Evolutionary conservation across 257 asterid species (phyloP).

Genomic region (Pogostemon cablin): DNA sequence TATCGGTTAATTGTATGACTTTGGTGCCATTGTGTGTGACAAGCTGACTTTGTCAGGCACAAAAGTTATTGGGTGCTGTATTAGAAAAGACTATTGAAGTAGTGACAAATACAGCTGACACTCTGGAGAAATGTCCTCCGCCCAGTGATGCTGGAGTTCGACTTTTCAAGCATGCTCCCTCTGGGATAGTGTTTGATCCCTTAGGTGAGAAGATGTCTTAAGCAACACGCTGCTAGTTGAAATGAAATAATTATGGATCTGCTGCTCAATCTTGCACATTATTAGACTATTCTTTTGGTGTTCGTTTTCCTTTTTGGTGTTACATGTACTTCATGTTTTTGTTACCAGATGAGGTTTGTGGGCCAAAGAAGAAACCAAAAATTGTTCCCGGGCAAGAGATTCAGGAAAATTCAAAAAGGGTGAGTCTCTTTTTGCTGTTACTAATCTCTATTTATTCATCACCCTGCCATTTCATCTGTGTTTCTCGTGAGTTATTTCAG

Average conservation of each 20-base stretch:
- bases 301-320: not conserved
- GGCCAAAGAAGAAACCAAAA: too few relatives aligned
- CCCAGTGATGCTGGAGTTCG: conserved; percentile 63
- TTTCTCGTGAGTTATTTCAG: conserved; percentile 36
- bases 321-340: not conserved
- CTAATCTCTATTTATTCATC: not conserved
- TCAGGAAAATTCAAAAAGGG: conserved; percentile 38
- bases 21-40: conserved; percentile 3
- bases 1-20: not conserved
- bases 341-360: not conserved
- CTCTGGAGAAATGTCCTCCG: conserved; percentile 41
- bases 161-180: conserved; percentile 73
- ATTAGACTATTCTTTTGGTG: not conserved
- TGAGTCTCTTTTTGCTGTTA: conserved; percentile 13
- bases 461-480: too few relatives aligned
- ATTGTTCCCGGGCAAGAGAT: too few relatives aligned
- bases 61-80: conserved; percentile 53
- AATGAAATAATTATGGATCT: conserved; percentile 7
- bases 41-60: conserved; percentile 55
- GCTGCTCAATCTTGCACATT: not conserved
- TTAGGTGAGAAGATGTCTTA: conserved; percentile 40
- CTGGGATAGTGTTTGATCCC: conserved; percentile 72
- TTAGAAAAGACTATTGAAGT: conserved; percentile 63
- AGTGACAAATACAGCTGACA: conserved; percentile 39
- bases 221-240: not conserved